Evolutionary conservation across 331 rosid genomes (phyloP), one percentile per base, ranked within the genome.

Genomic region (Pyracantha coccinea): DNA sequence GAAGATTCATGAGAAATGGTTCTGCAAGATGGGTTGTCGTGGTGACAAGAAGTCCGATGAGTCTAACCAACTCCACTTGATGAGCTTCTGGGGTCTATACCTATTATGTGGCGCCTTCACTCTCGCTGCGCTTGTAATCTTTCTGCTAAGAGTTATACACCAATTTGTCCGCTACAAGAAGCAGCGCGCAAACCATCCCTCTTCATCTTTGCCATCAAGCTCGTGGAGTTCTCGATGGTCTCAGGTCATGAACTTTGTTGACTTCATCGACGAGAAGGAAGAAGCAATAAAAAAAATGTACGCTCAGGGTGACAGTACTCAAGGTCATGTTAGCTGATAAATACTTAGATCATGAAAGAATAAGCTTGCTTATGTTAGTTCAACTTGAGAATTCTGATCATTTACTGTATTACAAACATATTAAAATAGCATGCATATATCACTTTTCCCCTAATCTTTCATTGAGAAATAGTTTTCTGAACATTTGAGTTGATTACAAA

Each of bases 31-130:
- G 89, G 89, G 89, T 52, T 94, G 99, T 82, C 91, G 86, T 66
- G 87, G 45, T 38, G 45, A 74, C 47, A 81, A 85, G 80, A 82
- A 16, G 15, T 35, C 84, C 27, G 80, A 47, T 4, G 55, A 89
- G 79, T 82, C 93, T 61, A 79, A 82, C 73, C 93, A 83, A 71
- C 97, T 94, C 66, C 76, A 73, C 64, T 55, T 94, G 87, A 58
- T 69, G 19, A 92, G 99, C 87, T 94, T 94, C 77, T 94, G 99
- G 99, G 99, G 97, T 68, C 87, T 94, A 8, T 92, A 83, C 80
- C 85, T 94, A 33, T 69, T 86, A 25, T 88, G 93, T 25, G 95
- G 87, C 8, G 33, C 69, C 58, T 69, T 85, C 69, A 81, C 83
- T 58, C 59, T 88, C 0, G 69, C 71, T 6, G 87, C 96, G 8